These are phyloP conservation scores for Penicillium sp. DNA, from an alignment of 2,329 filamentous ascomycete genomes.

Conservation along the genomic window DNA sequence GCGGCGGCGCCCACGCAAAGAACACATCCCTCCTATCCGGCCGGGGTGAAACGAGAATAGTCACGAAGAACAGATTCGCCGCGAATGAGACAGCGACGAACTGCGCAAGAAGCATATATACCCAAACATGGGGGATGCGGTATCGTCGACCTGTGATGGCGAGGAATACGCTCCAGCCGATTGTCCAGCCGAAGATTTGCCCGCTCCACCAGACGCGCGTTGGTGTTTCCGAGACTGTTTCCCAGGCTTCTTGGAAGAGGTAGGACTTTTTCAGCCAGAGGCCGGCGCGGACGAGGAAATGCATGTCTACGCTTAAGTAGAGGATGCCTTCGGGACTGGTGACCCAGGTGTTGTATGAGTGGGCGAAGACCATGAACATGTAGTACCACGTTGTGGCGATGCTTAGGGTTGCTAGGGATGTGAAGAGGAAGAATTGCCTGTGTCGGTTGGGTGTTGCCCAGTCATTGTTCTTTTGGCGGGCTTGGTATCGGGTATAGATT, in stretches of 20 bases:
- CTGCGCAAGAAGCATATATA: constrained; percentile 58
- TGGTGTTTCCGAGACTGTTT: constrained; percentile 53
- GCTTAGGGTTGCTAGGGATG: constrained; percentile 46
- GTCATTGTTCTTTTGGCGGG: constrained; percentile 11
- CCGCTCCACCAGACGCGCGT: constrained; percentile 61
- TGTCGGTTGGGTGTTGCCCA: constrained; percentile 7
- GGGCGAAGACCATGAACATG: constrained; percentile 42
- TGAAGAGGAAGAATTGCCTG: constrained; percentile 28
- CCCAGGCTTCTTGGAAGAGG: constrained; percentile 51
- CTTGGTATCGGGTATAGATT: constrained; percentile 12
- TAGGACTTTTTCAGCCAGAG: constrained; percentile 55
- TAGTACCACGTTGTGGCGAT: constrained; percentile 46
- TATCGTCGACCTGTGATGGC: constrained; percentile 56
- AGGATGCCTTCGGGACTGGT: constrained; percentile 28
- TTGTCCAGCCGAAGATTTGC: constrained; percentile 54
- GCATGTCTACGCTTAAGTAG: constrained; percentile 27
- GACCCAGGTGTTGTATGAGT: constrained; percentile 54
- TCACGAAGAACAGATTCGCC: constrained; percentile 57
- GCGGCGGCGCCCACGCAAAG: constrained; percentile 10
- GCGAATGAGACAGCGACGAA: constrained; percentile 59
- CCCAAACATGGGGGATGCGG: constrained; percentile 53
- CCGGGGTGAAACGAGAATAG: constrained; percentile 18
- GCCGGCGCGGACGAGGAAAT: constrained; percentile 30
- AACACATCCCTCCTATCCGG: not conserved
- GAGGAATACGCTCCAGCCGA: constrained; percentile 56